Evolutionary conservation across 129 eudicot genomes (phyloP), one percentile per base, ranked within the genome.

Genomic region (Escallonia herrerae): DNA sequence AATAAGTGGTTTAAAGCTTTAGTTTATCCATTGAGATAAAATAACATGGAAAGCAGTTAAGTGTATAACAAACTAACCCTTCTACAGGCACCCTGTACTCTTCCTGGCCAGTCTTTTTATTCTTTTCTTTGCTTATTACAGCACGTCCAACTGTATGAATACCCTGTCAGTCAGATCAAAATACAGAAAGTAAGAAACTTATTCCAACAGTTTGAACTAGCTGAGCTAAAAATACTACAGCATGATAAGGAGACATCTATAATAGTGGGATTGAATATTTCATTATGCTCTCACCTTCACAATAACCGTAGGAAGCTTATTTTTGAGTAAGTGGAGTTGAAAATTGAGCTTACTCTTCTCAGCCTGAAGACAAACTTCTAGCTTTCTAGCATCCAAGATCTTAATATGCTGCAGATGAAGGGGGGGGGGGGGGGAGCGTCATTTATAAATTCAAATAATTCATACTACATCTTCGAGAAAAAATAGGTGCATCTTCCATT

Each of bases 61-160:
- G 66, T 42, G 13, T 42, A 71, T 2, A 57, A 8, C 58, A 72
- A 61, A 77, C 90, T 77, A 66, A 91, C 96, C 98, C 98, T 72
- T 93, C 98, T 15, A 84, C 96, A 51, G 82, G 81, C 79, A 91
- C 77, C 62, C 83, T 69, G 43, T 79, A 79, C 66, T 71, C 70
- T 64, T 74, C 82, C 63, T 40, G 44, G 54, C 63, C 43, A 48
- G 58, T 45, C 55, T 56, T 44, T n/a, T 47, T 74, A 52, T 56
- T 79, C 45, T 77, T 73, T 22, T 65, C 73, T 44, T 80, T 81
- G 73, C 76, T 83, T 68, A 88, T 80, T 61, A 93, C 84, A 41
- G 83, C 95, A 13, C 98, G 91, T 72, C 89, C 95, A 65, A 93
- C 73, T n/a, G 91, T 77, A 77, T 76, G 74, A 61, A 88, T 88